Conservation (phyloP, 2,329 filamentous ascomycete species). For the Acrodontium crateriforme region DNA sequence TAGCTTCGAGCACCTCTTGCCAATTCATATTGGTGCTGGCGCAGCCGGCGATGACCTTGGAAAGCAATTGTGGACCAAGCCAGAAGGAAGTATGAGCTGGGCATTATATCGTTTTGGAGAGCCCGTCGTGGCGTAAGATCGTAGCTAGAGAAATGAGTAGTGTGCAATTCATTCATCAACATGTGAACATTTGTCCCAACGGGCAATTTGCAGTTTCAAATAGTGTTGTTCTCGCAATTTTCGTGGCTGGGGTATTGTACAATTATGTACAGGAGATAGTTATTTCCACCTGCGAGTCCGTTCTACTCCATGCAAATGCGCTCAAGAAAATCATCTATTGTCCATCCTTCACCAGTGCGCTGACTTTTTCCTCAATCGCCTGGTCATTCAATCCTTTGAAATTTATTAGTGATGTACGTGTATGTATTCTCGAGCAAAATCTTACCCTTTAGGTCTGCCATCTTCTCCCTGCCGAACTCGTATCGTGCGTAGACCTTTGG, state of each 20-base stretch:
- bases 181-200: too few relatives aligned
- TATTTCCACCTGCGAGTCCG: too few relatives aligned
- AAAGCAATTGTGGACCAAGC: slow-evolving; percentile 20
- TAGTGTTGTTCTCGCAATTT: too few relatives aligned
- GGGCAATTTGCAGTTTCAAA: too few relatives aligned
- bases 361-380: slow-evolving; percentile 55
- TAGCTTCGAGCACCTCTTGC: slow-evolving; percentile 48
- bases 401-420: background rate
- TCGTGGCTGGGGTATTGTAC: too few relatives aligned
- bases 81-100: slow-evolving; percentile 23
- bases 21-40: slow-evolving; percentile 37
- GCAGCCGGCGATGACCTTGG: slow-evolving; percentile 20
- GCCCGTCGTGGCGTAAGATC: too few relatives aligned
- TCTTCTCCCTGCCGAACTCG: slow-evolving; percentile 57
- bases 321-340: slow-evolving; percentile 11
- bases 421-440: background rate
- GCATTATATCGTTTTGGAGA: slow-evolving; percentile 22
- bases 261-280: too few relatives aligned
- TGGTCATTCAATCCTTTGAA: slow-evolving; percentile 50
- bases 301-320: too few relatives aligned
- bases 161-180: too few relatives aligned
- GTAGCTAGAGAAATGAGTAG: too few relatives aligned
- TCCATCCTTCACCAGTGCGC: slow-evolving; percentile 44
- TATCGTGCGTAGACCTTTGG: slow-evolving; percentile 88
- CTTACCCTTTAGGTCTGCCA: slow-evolving; percentile 47